These are phyloP conservation scores for Crataegus laevigata DNA, from an alignment of 306 rosid species.

Conservation along the genomic window DNA sequence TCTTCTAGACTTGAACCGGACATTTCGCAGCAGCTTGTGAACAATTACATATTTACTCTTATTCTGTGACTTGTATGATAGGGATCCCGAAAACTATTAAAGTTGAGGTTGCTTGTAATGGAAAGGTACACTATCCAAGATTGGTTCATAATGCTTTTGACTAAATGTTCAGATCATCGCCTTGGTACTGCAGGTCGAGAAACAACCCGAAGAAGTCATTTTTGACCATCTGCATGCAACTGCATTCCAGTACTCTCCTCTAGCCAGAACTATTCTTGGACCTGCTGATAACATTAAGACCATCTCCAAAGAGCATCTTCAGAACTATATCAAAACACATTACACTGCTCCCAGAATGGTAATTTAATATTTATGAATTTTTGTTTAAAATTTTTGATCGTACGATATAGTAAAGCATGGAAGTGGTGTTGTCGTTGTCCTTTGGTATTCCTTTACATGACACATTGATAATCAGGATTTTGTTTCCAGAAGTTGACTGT, in stretches of 20 bases:
- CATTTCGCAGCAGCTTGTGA: background rate
- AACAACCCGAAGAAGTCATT: conserved; percentile 84
- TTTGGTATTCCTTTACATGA: background rate
- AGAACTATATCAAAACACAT: conserved; percentile 74
- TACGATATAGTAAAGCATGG: background rate
- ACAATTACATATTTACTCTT: background rate
- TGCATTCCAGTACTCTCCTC: conserved; percentile 90
- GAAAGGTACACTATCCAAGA: background rate
- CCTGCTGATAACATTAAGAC: conserved; percentile 78
- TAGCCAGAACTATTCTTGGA: conserved; percentile 91
- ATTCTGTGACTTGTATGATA: background rate
- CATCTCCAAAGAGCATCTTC: conserved; percentile 73
- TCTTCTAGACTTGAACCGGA: background rate
- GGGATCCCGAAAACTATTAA: background rate
- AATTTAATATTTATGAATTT: conserved; percentile 1
- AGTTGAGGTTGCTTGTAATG: background rate
- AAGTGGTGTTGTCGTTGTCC: background rate
- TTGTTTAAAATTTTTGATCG: background rate
- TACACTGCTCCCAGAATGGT: conserved; percentile 97
- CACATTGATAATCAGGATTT: background rate
- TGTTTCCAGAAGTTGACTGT: background rate
- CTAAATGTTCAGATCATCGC: background rate
- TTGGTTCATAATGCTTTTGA: background rate
- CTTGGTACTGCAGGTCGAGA: conserved; percentile 55
- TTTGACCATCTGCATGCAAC: conserved; percentile 89